Evolutionary conservation across 129 eudicot genomes (phyloP).

Genomic region (Flaveria ramosissima): DNA sequence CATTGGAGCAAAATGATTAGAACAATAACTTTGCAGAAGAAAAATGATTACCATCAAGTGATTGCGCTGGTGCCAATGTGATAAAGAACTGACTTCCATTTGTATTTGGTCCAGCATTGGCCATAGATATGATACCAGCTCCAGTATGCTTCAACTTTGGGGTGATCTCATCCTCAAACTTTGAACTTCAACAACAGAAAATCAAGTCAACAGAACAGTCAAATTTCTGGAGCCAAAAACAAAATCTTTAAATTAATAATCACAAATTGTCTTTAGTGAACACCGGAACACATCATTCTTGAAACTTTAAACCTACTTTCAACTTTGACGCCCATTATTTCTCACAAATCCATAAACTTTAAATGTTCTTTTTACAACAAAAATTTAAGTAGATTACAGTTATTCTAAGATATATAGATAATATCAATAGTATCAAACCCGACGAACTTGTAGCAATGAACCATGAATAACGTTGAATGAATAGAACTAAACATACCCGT

Average conservation of each 20-base stretch:
- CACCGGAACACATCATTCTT: not conserved
- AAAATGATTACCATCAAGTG: constrained; percentile 67
- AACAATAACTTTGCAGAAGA: constrained; percentile 5
- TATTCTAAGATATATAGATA: not conserved
- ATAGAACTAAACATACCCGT: constrained; percentile 51
- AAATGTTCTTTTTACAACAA: not conserved
- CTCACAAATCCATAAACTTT: not conserved
- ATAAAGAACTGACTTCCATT: constrained; percentile 97
- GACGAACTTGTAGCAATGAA: not conserved
- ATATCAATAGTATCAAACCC: constrained; percentile 9
- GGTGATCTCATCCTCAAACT: constrained; percentile 87
- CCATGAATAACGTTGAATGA: not conserved
- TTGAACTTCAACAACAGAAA: constrained; percentile 49
- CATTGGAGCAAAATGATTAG: not conserved
- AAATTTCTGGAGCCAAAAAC: not conserved
- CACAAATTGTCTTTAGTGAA: not conserved
- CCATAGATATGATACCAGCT: constrained; percentile 98
- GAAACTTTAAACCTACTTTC: not conserved
- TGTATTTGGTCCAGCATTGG: constrained; percentile 99
- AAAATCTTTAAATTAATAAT: not conserved
- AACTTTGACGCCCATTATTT: not conserved
- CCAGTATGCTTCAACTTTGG: constrained; percentile 96
- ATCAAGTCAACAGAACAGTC: constrained; percentile 23
- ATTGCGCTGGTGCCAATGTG: constrained; percentile 92
- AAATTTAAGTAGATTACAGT: not conserved